Evolutionary conservation across 2,329 filamentous ascomycete species (phyloP).

Genomic region (Alternaria ventricosa): DNA sequence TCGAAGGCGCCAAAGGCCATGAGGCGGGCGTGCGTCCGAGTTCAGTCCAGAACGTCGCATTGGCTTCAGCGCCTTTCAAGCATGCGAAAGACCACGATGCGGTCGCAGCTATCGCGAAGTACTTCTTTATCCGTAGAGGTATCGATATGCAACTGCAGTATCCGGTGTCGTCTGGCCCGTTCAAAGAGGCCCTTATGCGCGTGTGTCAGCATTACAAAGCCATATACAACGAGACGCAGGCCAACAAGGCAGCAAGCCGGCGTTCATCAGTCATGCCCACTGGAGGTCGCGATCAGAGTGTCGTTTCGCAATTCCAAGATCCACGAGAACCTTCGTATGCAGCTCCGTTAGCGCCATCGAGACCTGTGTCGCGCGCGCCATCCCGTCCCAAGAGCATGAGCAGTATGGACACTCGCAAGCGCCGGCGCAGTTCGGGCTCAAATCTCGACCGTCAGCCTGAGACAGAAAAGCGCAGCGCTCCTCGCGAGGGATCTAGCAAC

Average conservation of each 20-base stretch:
- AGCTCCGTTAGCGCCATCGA: background rate
- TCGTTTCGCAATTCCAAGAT: background rate
- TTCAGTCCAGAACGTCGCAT: background rate
- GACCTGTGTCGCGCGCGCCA: background rate
- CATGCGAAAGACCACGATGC: background rate
- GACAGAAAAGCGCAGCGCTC: background rate
- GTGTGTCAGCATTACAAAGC: background rate
- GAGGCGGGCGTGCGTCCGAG: background rate
- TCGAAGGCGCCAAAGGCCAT: background rate
- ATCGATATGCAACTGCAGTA: background rate
- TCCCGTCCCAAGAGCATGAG: background rate
- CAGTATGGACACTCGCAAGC: background rate
- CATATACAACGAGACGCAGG: background rate
- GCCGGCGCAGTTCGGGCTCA: background rate
- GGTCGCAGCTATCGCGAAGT: conserved; percentile 1
- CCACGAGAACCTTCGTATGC: background rate
- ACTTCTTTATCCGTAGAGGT: conserved; percentile 1
- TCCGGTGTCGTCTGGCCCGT: background rate
- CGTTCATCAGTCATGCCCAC: background rate
- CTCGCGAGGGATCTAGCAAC: background rate
- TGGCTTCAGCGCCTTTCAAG: background rate
- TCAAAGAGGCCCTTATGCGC: background rate
- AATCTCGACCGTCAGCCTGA: background rate
- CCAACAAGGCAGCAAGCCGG: background rate
- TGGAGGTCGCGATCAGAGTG: background rate